phyloP scores from a whole-genome alignment of 805 yeast species.

The Ogataea wickerhamii region DNA sequence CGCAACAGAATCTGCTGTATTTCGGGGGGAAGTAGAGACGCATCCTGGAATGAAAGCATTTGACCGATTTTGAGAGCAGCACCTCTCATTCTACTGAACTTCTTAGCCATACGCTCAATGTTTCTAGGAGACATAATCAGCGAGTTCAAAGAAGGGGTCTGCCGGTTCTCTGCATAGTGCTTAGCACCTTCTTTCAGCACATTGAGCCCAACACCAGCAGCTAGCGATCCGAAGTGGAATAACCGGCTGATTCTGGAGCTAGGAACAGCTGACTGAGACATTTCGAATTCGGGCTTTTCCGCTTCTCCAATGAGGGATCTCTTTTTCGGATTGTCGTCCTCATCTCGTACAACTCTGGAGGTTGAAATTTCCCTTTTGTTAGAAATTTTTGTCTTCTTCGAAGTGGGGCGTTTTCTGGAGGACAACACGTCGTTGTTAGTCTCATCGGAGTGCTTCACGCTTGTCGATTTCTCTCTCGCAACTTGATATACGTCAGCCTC shows the following conservation, averaged over 20 bases:
- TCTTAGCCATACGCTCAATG: constrained; percentile 82
- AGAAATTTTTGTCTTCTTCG: constrained; percentile 11
- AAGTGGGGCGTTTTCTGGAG: constrained; percentile 20
- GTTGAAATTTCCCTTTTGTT: constrained; percentile 24
- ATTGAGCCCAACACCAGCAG: constrained; percentile 86
- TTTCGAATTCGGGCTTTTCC: constrained; percentile 39
- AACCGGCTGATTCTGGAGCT: constrained; percentile 81
- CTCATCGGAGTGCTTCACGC: constrained; percentile 18
- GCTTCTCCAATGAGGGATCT: constrained; percentile 28
- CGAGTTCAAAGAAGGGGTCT: constrained; percentile 47
- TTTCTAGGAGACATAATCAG: constrained; percentile 75
- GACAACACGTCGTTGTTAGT: constrained; percentile 13
- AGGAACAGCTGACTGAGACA: constrained; percentile 74
- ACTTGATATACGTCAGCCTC: constrained; percentile 31
- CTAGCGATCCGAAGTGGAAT: constrained; percentile 88
- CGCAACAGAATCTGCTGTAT: constrained; percentile 74
- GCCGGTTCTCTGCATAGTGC: constrained; percentile 50
- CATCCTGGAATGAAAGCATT: constrained; percentile 91
- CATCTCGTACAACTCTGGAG: neutral
- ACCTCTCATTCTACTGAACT: constrained; percentile 94
- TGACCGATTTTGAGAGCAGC: constrained; percentile 98
- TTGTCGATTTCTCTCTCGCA: constrained; percentile 31
- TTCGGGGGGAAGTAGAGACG: constrained; percentile 77
- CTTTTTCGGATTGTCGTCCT: constrained; percentile 9
- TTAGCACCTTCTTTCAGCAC: constrained; percentile 75